Evolutionary conservation across 202 grass and related monocot species (phyloP).

Genomic region (Thinopyrum obtusiflorum): DNA sequence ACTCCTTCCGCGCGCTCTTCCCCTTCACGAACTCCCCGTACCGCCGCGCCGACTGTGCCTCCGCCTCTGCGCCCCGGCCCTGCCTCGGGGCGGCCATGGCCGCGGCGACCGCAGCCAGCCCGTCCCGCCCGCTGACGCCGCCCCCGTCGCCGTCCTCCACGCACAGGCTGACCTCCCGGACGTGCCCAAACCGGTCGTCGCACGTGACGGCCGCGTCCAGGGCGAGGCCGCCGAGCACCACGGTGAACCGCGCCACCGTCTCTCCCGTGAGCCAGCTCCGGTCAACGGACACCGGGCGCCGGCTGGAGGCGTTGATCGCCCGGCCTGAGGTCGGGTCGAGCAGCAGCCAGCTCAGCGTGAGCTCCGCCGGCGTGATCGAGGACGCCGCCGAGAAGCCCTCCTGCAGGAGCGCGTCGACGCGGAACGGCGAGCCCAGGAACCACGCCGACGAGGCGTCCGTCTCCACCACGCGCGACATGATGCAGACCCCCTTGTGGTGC

Average conservation of each 20-base stretch:
- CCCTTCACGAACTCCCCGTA: slow-evolving; percentile 54
- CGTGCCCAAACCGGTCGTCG: slow-evolving; percentile 39
- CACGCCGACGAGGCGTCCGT: slow-evolving; percentile 53
- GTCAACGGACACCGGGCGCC: slow-evolving; percentile 49
- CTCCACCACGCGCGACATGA: slow-evolving; percentile 66
- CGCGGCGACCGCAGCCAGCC: slow-evolving; percentile 36
- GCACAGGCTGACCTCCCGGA: slow-evolving; percentile 63
- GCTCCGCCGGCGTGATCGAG: slow-evolving; percentile 10
- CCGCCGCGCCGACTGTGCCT: background rate
- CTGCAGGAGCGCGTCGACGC: slow-evolving; percentile 61
- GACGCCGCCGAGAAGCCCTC: slow-evolving; percentile 34
- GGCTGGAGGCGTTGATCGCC: slow-evolving; percentile 60
- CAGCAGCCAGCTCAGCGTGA: slow-evolving; percentile 71
- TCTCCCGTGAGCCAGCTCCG: slow-evolving; percentile 64
- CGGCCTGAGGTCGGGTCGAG: slow-evolving; percentile 44
- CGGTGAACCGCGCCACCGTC: slow-evolving; percentile 48
- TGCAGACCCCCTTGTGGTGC: slow-evolving; percentile 25
- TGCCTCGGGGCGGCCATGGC: slow-evolving; percentile 36
- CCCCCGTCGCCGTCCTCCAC: slow-evolving; percentile 47
- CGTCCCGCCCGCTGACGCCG: slow-evolving; percentile 45
- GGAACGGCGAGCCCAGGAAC: slow-evolving; percentile 75
- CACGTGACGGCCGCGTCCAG: slow-evolving; percentile 46
- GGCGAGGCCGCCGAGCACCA: slow-evolving; percentile 37
- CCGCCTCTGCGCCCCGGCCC: slow-evolving; percentile 3
- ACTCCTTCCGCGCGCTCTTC: slow-evolving; percentile 48